Percentiles rank a stretch among this genome's conserved stretches.
phyloP scores from a whole-genome alignment of 495 filamentous ascomycete genomes.

The Xylaria nigripes region DNA sequence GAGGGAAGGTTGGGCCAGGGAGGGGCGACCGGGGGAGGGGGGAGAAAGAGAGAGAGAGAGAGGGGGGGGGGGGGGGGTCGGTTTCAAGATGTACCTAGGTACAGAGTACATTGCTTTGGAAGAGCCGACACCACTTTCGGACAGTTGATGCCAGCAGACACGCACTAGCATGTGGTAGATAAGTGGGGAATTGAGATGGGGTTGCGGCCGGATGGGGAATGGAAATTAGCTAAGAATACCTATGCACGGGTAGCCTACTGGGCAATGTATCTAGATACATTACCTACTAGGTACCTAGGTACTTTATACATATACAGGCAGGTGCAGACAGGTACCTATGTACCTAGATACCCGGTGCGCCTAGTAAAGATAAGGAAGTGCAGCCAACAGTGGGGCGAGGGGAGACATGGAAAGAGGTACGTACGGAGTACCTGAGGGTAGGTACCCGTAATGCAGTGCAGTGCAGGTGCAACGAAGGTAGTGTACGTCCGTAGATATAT shows the following conservation, averaged over 20 bases:
- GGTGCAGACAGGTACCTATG: background rate
- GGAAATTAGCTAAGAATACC: background rate
- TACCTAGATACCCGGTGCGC: background rate
- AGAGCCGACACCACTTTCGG: background rate
- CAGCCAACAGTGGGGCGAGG: background rate
- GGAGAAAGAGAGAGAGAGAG: background rate
- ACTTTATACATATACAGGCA: background rate
- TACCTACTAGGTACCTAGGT: too few species aligned
- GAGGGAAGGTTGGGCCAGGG: background rate
- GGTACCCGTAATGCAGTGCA: background rate
- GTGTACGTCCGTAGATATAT: too few species aligned
- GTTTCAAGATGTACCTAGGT: background rate
- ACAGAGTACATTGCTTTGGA: background rate
- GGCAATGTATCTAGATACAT: background rate
- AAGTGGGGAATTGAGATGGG: background rate
- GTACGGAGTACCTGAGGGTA: background rate
- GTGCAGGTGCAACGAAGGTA: too few species aligned
- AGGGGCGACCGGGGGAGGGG: background rate
- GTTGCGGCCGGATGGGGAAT: background rate
- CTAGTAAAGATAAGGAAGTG: background rate
- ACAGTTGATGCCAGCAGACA: slow-evolving; percentile 4
- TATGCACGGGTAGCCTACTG: background rate
- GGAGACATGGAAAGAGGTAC: background rate
- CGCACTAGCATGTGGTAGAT: background rate
- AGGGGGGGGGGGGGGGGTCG: too few species aligned